Evolutionary conservation across 2,329 filamentous ascomycete species (phyloP).

Genomic region (Hirsutella rhossiliensis): DNA sequence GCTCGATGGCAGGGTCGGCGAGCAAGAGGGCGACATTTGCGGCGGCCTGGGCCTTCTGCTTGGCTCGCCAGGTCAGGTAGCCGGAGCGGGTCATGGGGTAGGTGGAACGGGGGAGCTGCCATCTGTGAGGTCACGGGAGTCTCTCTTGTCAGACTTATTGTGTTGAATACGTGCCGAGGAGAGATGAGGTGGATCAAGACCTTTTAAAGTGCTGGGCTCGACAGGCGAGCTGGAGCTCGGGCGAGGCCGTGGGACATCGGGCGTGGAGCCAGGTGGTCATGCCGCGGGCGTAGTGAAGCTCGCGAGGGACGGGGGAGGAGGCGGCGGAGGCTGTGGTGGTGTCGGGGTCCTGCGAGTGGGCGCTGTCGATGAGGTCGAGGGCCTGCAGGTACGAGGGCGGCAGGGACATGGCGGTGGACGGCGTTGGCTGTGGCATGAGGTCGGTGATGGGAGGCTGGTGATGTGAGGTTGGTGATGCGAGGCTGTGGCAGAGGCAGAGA

Average conservation of each 20-base stretch:
- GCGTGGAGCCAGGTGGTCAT: conserved; percentile 63
- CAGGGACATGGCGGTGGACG: conserved; percentile 16
- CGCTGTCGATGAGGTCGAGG: conserved; percentile 59
- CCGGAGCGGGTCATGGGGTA: conserved; percentile 66
- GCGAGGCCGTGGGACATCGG: conserved; percentile 49
- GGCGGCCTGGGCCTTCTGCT: conserved; percentile 55
- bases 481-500: too few relatives aligned
- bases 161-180: not conserved
- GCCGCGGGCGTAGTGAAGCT: conserved; percentile 70
- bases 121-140: conserved; percentile 35
- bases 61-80: conserved; percentile 70
- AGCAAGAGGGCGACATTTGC: conserved; percentile 43
- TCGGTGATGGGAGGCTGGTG: not conserved
- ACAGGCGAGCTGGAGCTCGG: conserved; percentile 60
- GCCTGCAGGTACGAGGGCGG: conserved; percentile 35
- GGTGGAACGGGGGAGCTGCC: conserved; percentile 64
- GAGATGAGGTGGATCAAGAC: conserved; percentile 12
- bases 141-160: not conserved
- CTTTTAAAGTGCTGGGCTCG: conserved; percentile 76
- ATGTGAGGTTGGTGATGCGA: too few relatives aligned
- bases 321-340: conserved; percentile 28
- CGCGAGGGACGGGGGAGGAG: conserved; percentile 48
- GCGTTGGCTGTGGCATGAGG: not conserved
- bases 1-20: conserved; percentile 19
- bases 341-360: conserved; percentile 28